phyloP scores from a whole-genome alignment of 495 filamentous ascomycete species.

The Elasticomyces elasticus region DNA sequence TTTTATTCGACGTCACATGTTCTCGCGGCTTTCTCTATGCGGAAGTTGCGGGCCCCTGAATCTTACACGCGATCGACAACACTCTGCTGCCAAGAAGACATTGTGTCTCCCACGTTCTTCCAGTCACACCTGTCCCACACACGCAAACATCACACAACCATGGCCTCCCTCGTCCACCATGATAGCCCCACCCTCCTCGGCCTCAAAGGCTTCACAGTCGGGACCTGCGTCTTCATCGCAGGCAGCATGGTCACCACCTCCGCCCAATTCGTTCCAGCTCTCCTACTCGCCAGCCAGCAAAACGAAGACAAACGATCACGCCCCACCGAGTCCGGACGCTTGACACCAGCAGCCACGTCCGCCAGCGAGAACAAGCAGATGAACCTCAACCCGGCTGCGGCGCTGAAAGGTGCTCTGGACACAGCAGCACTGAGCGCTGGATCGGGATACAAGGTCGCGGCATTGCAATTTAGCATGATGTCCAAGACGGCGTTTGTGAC shows the following conservation, averaged over 20 bases:
- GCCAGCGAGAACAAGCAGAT: constrained; percentile 7
- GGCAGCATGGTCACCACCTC: constrained; percentile 18
- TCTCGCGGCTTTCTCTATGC: too few species aligned
- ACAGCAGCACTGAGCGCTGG: neutral
- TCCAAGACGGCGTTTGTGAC: constrained; percentile 13
- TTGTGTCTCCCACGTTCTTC: too few species aligned
- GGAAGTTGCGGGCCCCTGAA: too few species aligned
- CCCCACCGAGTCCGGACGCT: constrained; percentile 13
- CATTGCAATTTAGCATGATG: constrained; percentile 15
- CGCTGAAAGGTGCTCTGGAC: constrained; percentile 1
- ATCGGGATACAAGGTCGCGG: constrained; percentile 12
- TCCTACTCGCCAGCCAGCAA: constrained; percentile 13
- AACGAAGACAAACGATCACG: neutral
- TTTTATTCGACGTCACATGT: too few species aligned
- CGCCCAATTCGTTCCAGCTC: constrained; percentile 10
- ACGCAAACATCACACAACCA: too few species aligned
- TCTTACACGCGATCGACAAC: too few species aligned
- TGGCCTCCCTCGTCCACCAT: constrained; percentile 6
- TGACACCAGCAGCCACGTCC: constrained; percentile 12
- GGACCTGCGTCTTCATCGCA: constrained; percentile 17
- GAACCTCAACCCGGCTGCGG: constrained; percentile 5
- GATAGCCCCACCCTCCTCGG: constrained; percentile 10
- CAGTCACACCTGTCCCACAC: too few species aligned
- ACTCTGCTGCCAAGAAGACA: too few species aligned
- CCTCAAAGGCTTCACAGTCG: constrained; percentile 11